Evolutionary conservation across 2,329 filamentous ascomycete genomes (phyloP), one percentile per base, ranked within the genome.

Genomic region (Colletotrichum cordylinicola): DNA sequence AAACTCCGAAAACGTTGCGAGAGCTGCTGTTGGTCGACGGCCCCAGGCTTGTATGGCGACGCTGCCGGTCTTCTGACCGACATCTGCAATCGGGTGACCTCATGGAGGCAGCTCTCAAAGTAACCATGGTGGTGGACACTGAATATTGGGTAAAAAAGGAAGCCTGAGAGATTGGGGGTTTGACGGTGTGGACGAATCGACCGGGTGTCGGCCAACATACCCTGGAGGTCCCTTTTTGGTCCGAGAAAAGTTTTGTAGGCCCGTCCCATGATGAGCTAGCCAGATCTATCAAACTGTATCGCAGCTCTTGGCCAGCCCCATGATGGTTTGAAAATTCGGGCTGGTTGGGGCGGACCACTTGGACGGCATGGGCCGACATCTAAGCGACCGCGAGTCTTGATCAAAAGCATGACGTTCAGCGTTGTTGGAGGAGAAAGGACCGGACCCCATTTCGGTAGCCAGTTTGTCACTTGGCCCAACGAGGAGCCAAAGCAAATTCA

Each of bases 11-110:
- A 78, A 77, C 66, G 77, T 69, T 78, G 78, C 72, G 68, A 58
- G 74, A 77, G 70, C 67, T 80, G 79, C 77, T 79, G 82, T 85
- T 85, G 83, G 83, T 81, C 8, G 48, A 35, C 43, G 35, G 37
- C n/a, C 56, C 27, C n/a, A 72, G 70, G 35, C 70, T 33, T 13
- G 18, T 10, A 60, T 35, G 31, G 56, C 55, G 69, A 68, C 37
- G 61, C 27, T 37, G n/a, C 67, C 56, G 31, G 72, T 65, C 69
- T 43, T 67, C 52, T 67, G 69, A 64, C 48, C 35, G 27, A 18
- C 12, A 12, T 48, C 61, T 33, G 43, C n/a, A 62, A 52, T 65
- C 65, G 24, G 60, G 64, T 69, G 70, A 61, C 58, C 72, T 66
- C 58, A 43, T 67, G 21, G 52, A 29, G 60, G 37, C 60, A 58